Base-by-base conservation (phyloP, 495 filamentous ascomycete genomes). In the Letharia lupina region DNA sequence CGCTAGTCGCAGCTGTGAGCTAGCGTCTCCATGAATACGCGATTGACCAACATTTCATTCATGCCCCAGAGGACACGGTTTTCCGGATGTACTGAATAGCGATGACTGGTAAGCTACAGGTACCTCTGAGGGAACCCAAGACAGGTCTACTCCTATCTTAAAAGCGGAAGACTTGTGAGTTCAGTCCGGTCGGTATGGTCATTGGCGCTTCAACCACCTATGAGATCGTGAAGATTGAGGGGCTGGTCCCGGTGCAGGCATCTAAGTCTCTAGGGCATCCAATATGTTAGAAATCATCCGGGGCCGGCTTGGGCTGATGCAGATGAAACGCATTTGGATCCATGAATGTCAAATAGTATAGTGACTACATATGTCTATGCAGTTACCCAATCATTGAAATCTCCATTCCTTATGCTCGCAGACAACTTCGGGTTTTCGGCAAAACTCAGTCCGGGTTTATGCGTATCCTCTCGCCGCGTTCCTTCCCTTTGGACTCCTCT, bases 401-500 rank as follows among this genome's bases (percentile, higher is more conserved):
- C 0, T 57, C 7, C 6, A 18, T 20, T 37, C 33, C 54, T 35
- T 57, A 15, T 57, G 15, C 16, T 57, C 13, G 33, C 31, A 16
- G 33, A 57, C 16, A n/a, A 33, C 9, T 1, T 33, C 15, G 4
- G 15, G 1, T 16, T 18, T 56, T 56, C 31, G 28, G 13, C 31
- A 35, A 7, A 9, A 2, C 16, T 9, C 13, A 37, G 33, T 37
- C 54, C 31, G 16, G 33, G 37, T 20, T 20, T 23, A 57, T 57
- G 56, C 39, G 56, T 65, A 65, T 37, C 60, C 60, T 35, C 63
- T 59, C 42, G 31, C 56, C 0, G 31, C 61, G 33, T 65, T 68
- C 31, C 33, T 65, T 60, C 67, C 67, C 41, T 65, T 65, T 23
- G 11, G 11, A 35, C 68, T 67, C 45, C 68, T 63, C 61, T 67